Conservation (phyloP, 768 basidiomycete genomes). For the Exidia glandulosa region DNA sequence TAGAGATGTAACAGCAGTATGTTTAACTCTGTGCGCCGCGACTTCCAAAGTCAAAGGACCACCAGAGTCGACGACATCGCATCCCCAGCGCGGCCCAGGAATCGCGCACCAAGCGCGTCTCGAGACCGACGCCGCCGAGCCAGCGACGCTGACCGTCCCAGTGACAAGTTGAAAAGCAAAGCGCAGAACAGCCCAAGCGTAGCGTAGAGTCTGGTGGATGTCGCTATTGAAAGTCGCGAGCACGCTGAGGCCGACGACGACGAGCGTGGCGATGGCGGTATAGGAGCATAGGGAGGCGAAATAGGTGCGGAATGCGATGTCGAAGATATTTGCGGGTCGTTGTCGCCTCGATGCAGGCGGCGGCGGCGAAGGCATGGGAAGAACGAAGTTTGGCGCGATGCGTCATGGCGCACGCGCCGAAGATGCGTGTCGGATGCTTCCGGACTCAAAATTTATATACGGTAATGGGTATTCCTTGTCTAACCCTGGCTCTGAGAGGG, state of each 20-base stretch:
- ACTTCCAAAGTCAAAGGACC: not conserved
- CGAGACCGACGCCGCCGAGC: not conserved
- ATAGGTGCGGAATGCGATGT: too few species aligned
- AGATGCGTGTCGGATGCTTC: too few species aligned
- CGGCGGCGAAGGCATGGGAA: too few species aligned
- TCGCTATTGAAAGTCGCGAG: not conserved
- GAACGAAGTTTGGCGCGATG: too few species aligned
- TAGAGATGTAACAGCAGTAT: not conserved
- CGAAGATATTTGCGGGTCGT: too few species aligned
- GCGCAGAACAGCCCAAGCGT: not conserved
- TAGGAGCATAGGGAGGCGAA: not conserved
- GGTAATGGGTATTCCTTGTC: too few species aligned
- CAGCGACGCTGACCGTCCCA: not conserved
- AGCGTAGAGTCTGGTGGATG: not conserved
- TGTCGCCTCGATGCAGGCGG: too few species aligned
- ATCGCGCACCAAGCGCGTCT: not conserved
- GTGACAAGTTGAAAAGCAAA: not conserved
- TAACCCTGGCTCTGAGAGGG: too few species aligned
- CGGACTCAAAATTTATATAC: too few species aligned
- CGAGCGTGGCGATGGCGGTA: not conserved
- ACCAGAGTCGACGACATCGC: not conserved
- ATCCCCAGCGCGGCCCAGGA: not conserved
- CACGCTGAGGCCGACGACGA: not conserved
- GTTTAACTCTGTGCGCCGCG: not conserved
- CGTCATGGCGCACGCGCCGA: too few species aligned